Evolutionary conservation across 805 yeast species (phyloP).

Genomic region (Helenozyma rhizophorensis): DNA sequence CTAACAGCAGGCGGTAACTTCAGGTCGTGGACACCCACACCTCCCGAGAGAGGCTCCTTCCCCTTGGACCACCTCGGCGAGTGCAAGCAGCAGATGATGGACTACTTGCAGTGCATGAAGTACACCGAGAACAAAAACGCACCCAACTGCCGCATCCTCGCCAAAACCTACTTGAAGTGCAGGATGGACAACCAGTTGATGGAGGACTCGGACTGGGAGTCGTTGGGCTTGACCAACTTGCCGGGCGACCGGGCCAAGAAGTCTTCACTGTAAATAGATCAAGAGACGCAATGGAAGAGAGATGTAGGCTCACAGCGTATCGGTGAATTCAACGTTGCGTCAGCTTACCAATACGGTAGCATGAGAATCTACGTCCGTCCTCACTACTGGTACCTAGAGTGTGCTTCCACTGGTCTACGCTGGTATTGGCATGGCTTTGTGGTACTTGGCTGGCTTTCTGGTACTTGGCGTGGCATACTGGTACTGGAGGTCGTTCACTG

Average conservation of each 20-base stretch:
- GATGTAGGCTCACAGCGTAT: too few species aligned
- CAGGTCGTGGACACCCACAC: conserved; percentile 63
- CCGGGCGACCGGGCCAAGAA: conserved; percentile 32
- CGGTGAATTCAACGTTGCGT: too few species aligned
- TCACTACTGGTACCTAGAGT: too few species aligned
- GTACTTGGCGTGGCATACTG: too few species aligned
- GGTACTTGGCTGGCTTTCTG: too few species aligned
- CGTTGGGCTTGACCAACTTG: conserved; percentile 38
- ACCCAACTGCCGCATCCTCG: conserved; percentile 81
- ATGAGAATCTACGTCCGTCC: too few species aligned
- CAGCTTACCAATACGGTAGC: too few species aligned
- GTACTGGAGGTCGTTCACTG: too few species aligned
- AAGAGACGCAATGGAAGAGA: too few species aligned
- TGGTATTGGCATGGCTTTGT: too few species aligned
- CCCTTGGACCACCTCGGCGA: conserved; percentile 89
- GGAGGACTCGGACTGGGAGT: conserved; percentile 41
- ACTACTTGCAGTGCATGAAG: conserved; percentile 74
- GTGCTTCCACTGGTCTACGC: too few species aligned
- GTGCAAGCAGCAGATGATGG: conserved; percentile 70
- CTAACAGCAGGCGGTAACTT: conserved; percentile 18
- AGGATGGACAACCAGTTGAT: conserved; percentile 71
- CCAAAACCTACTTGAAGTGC: conserved; percentile 77
- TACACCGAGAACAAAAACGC: conserved; percentile 79
- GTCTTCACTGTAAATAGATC: too few species aligned
- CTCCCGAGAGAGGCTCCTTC: conserved; percentile 95